Conservation (phyloP, 306 rosid species). For the Ormosia semicastrata region DNA sequence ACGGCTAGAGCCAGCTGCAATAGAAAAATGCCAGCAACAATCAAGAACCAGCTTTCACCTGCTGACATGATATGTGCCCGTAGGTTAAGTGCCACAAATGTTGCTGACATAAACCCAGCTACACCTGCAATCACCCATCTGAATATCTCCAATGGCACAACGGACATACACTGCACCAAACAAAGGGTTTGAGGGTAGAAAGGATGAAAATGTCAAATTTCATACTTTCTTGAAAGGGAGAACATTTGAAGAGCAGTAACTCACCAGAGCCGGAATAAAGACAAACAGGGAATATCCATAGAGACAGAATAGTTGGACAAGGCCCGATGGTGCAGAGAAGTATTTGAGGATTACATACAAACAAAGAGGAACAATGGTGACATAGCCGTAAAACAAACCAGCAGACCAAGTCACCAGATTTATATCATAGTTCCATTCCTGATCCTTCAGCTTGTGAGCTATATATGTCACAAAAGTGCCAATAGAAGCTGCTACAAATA, state of each 20-base stretch:
- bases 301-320: conserved; percentile 81
- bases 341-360: conserved; percentile 72
- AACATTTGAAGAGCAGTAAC: conserved; percentile 27
- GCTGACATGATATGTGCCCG: conserved; percentile 81
- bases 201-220: background rate
- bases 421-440: conserved; percentile 79
- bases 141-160: conserved; percentile 67
- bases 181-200: background rate
- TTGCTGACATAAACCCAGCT: conserved; percentile 83
- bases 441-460: conserved; percentile 62
- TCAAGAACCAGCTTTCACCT: conserved; percentile 79
- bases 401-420: conserved; percentile 86
- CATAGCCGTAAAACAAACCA: conserved; percentile 83
- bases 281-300: conserved; percentile 83
- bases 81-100: conserved; percentile 84
- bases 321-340: conserved; percentile 84
- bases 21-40: conserved; percentile 70
- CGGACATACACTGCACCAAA: conserved; percentile 65
- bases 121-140: conserved; percentile 73
- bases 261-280: conserved; percentile 79
- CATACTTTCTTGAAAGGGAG: background rate
- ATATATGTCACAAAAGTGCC: conserved; percentile 81
- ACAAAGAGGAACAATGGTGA: conserved; percentile 62
- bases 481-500: conserved; percentile 83
- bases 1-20: conserved; percentile 72